These are phyloP conservation scores for Graphilbum ipis-grandicollis DNA, from an alignment of 2,329 filamentous ascomycete species.

Conservation along the genomic window DNA sequence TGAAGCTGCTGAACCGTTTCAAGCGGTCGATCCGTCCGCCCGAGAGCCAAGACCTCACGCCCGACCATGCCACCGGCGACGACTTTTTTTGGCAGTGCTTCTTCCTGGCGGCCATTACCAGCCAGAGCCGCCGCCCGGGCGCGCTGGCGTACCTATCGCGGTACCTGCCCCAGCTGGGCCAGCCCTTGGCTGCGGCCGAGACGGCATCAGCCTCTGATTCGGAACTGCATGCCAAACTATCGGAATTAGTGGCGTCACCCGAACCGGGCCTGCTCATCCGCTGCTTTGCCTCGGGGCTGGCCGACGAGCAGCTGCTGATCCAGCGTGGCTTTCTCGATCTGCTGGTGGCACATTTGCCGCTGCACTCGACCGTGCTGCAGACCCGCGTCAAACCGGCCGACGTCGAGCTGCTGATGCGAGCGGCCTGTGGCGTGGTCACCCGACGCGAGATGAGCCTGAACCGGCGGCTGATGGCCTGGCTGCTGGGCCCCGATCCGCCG, in stretches of 20 bases:
- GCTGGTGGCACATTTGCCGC: slow-evolving; percentile 73
- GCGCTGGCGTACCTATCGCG: slow-evolving; percentile 74
- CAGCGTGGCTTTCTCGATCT: slow-evolving; percentile 90
- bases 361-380: slow-evolving; percentile 70
- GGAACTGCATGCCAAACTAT: slow-evolving; percentile 33
- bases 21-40: slow-evolving; percentile 47
- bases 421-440: slow-evolving; percentile 73
- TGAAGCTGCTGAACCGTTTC: slow-evolving; percentile 62
- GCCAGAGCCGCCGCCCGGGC: slow-evolving; percentile 66
- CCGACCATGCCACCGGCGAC: slow-evolving; percentile 43
- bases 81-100: slow-evolving; percentile 98
- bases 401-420: slow-evolving; percentile 62
- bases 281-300: slow-evolving; percentile 79
- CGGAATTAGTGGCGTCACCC: slow-evolving; percentile 60
- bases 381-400: slow-evolving; percentile 55
- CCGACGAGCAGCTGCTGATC: slow-evolving; percentile 75
- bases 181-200: slow-evolving; percentile 16
- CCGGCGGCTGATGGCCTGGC: slow-evolving; percentile 86
- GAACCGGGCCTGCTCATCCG: slow-evolving; percentile 82
- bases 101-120: slow-evolving; percentile 84
- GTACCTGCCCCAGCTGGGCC: slow-evolving; percentile 55
- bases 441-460: slow-evolving; percentile 95
- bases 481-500: slow-evolving; percentile 58
- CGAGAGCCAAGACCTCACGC: slow-evolving; percentile 30
- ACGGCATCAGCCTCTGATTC: slow-evolving; percentile 16